Evolutionary conservation across 2,329 filamentous ascomycete genomes (phyloP), one percentile per base, ranked within the genome.

Genomic region (Cadophora luteo-olivacea): DNA sequence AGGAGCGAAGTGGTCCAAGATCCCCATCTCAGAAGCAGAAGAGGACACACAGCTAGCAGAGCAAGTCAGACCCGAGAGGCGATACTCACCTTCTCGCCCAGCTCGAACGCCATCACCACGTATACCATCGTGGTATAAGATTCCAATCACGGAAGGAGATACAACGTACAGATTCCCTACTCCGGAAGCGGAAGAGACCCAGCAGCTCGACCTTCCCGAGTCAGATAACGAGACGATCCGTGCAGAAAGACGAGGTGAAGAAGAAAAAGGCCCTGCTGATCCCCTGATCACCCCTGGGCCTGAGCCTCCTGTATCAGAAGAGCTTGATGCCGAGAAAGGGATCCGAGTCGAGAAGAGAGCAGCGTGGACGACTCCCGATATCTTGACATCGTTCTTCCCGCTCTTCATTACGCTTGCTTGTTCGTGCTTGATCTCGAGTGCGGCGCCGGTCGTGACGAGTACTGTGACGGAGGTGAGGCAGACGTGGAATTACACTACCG

Each of bases 401-500:
- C 25, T 61, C 1, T 54, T 52, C 16, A 57, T 66, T 3, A 57
- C 55, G 4, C 8, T 32, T 2, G 64, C 45, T 33, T 66, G 64
- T 54, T 66, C 64, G 41, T 66, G 64, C 45, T 45, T 66, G 41
- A 33, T 66, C 54, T 29, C 16, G 36, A 25, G 19, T 32, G 55
- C 41, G n/a, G 52, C 45, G 16, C 24, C 64, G 9, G 11, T 24
- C 11, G 32, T 45, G 11, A 66, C 57, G 2, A n/a, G 49, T 8
- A 66, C 41, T 51, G 29, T 51, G 29, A 52, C 55, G 45, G 49
- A 66, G 36, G 16, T 38, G 29, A 19, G 36, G 25, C 45, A 61
- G 55, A 61, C 11, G 16, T 66, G 64, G 64, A 58, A 41, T 51
- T 54, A 61, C 61, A 49, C 33, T 54, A 61, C 55, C 51, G 63